These are phyloP conservation scores for Anacardium occidentale DNA, from an alignment of 345 rosid genomes.

Conservation along the genomic window DNA sequence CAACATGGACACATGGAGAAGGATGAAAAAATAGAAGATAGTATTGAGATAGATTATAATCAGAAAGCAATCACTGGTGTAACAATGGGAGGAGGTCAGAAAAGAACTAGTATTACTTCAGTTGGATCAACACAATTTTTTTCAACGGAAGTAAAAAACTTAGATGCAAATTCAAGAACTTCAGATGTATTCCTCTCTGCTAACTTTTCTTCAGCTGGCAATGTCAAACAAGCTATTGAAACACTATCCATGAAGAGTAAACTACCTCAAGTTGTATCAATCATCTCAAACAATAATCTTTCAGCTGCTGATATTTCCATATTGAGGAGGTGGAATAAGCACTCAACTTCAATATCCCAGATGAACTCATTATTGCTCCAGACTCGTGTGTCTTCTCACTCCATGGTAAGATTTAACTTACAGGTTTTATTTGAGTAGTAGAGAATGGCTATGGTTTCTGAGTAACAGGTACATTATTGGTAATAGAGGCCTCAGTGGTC, in stretches of 20 bases:
- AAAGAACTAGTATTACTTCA: slow-evolving; percentile 9
- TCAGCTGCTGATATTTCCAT: slow-evolving; percentile 14
- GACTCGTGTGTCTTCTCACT: slow-evolving; percentile 39
- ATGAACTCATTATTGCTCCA: slow-evolving; percentile 56
- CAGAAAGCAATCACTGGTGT: slow-evolving; percentile 10
- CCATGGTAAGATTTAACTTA: slow-evolving; percentile 45
- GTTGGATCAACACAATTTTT: slow-evolving; percentile 20
- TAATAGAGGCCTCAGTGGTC: slow-evolving; percentile 53
- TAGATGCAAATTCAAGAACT: slow-evolving; percentile 17
- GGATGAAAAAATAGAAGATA: slow-evolving; percentile 10
- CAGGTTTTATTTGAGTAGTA: slow-evolving; percentile 10
- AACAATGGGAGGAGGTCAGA: slow-evolving; percentile 9
- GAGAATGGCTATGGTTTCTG: slow-evolving; percentile 12
- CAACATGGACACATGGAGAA: slow-evolving; percentile 9
- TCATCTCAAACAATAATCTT: slow-evolving; percentile 15
- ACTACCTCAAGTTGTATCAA: slow-evolving; percentile 23
- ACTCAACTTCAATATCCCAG: slow-evolving; percentile 45
- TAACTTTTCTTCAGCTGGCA: slow-evolving; percentile 23
- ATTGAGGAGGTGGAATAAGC: slow-evolving; percentile 31
- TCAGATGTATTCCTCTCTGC: slow-evolving; percentile 17
- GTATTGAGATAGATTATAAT: neutral
- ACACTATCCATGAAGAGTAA: slow-evolving; percentile 16
- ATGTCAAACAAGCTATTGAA: slow-evolving; percentile 2
- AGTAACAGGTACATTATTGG: slow-evolving; percentile 21
- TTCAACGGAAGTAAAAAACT: slow-evolving; percentile 16